phyloP scores from a whole-genome alignment of 192 early-diverging fungal genomes.

The Coemansia reversa region DNA sequence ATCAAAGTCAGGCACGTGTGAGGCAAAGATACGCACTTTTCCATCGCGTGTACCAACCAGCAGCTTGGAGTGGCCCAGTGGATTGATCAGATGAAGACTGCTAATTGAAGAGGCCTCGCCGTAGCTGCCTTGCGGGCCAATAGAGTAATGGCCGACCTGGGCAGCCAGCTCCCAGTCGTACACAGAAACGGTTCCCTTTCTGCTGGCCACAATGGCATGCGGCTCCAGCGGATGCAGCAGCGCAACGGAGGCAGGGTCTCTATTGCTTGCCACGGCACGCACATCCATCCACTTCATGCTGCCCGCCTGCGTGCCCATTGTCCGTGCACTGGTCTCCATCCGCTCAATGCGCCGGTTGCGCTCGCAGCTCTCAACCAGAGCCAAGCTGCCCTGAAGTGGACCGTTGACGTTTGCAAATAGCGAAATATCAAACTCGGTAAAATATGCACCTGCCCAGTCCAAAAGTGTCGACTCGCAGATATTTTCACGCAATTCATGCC shows the following conservation, averaged over 20 bases:
- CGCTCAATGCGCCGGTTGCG: conserved; percentile 28
- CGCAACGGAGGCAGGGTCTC: conserved; percentile 18
- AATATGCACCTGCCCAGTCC: conserved; percentile 54
- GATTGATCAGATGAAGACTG: conserved; percentile 85
- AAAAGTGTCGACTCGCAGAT: conserved; percentile 39
- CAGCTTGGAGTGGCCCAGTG: conserved; percentile 81
- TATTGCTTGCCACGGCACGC: conserved; percentile 18
- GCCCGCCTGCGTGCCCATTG: conserved; percentile 20
- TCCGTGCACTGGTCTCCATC: conserved; percentile 31
- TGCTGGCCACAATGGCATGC: conserved; percentile 76
- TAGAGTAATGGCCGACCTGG: conserved; percentile 38
- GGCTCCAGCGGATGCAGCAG: conserved; percentile 85
- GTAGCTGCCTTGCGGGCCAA: conserved; percentile 7
- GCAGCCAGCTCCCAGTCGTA: conserved; percentile 50
- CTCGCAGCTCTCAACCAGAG: conserved; percentile 50
- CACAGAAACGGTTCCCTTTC: conserved; percentile 57
- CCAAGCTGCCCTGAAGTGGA: conserved; percentile 40
- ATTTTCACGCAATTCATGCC: conserved; percentile 38
- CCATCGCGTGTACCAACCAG: conserved; percentile 57
- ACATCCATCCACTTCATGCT: conserved; percentile 44
- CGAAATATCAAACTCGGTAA: conserved; percentile 52
- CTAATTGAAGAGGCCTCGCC: conserved; percentile 54
- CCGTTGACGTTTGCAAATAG: conserved; percentile 50
- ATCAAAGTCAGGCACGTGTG: conserved; percentile 45
- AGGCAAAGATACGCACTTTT: conserved; percentile 47